Evolutionary conservation across 371 early-diverging fungal genomes (phyloP).

Genomic region (Syncephalastrum monosporum): DNA sequence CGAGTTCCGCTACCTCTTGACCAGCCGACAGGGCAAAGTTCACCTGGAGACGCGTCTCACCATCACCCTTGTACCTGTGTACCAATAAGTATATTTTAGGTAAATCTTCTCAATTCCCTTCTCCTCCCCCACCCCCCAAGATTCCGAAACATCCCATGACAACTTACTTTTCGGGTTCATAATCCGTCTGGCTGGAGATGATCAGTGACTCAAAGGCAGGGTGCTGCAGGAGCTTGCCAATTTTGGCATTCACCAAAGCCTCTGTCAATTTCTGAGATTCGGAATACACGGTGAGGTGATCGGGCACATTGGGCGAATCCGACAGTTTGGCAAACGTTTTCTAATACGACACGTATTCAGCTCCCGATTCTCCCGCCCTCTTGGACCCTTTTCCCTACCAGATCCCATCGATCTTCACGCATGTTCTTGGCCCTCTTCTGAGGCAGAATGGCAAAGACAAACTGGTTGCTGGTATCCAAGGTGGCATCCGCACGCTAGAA

Average conservation of each 20-base stretch:
- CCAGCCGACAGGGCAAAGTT: slow-evolving; percentile 6
- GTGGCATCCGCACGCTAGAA: slow-evolving; percentile 23
- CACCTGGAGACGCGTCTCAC: slow-evolving; percentile 10
- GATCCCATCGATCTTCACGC: slow-evolving; percentile 64
- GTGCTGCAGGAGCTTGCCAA: slow-evolving; percentile 39
- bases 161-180: slow-evolving; percentile 38
- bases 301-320: slow-evolving; percentile 19
- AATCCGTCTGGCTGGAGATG: slow-evolving; percentile 48
- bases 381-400: slow-evolving; percentile 32
- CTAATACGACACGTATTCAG: slow-evolving; percentile 9
- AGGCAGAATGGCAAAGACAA: slow-evolving; percentile 70
- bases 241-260: slow-evolving; percentile 26
- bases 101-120: not conserved
- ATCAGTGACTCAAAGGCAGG: slow-evolving; percentile 37
- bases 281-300: slow-evolving; percentile 27
- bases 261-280: slow-evolving; percentile 48
- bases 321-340: slow-evolving; percentile 24
- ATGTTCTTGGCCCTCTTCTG: slow-evolving; percentile 49
- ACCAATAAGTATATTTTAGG: not conserved
- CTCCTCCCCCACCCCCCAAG: not conserved
- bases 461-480: slow-evolving; percentile 47
- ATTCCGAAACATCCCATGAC: not conserved
- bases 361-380: not conserved
- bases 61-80: slow-evolving; percentile 22
- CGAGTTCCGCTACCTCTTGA: slow-evolving; percentile 24